Conservation (phyloP, 257 asterid genomes). For the Mitragyna speciosa region DNA sequence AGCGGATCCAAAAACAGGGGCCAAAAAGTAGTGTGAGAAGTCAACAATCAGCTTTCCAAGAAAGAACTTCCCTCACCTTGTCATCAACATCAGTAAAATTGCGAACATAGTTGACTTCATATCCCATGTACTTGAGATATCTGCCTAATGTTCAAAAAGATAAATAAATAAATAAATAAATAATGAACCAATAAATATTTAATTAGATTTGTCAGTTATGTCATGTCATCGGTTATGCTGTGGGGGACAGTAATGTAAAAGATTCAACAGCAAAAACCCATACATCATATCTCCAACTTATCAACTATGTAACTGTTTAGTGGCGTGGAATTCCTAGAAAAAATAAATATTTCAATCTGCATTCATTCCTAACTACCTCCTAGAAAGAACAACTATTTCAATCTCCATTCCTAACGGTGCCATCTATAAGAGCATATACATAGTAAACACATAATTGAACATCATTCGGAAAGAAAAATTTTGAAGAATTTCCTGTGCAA, state of each 20-base stretch:
- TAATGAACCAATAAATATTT: conserved; percentile 24
- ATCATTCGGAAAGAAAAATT: background rate
- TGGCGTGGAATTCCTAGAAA: background rate
- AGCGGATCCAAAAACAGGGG: background rate
- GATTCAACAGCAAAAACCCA: background rate
- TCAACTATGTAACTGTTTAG: background rate
- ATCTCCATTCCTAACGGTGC: background rate
- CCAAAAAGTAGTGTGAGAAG: background rate
- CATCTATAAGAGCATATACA: background rate
- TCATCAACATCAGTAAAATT: conserved; percentile 98
- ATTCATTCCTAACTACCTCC: background rate
- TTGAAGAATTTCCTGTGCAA: background rate
- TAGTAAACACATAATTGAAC: background rate
- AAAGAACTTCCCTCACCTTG: conserved; percentile 51
- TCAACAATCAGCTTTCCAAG: background rate
- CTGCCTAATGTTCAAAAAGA: conserved; percentile 69
- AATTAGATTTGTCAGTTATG: conserved; percentile 22
- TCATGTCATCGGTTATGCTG: background rate
- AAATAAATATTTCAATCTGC: background rate
- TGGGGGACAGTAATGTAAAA: background rate
- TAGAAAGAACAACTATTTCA: background rate
- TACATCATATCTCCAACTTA: background rate
- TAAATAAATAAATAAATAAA: too few relatives aligned
- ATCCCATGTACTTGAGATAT: conserved; percentile 84
- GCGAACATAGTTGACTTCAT: conserved; percentile 88